Percentiles rank a stretch among this genome's conserved stretches.
phyloP scores from a whole-genome alignment of 139 green algal species.

The Helicosporidium sp. region DNA sequence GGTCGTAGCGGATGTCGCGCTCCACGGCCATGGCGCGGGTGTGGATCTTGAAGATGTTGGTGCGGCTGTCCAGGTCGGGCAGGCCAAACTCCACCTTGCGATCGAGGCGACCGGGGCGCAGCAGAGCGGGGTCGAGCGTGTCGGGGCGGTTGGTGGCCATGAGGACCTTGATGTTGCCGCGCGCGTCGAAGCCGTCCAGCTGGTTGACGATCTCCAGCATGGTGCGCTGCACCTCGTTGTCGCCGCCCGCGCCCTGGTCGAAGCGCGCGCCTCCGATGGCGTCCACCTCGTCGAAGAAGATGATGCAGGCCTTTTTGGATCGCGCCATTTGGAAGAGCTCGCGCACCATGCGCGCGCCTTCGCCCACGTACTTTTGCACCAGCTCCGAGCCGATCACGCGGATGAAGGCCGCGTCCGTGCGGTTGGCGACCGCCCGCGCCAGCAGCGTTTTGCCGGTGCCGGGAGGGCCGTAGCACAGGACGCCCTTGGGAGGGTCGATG shows the following conservation, averaged over 20 bases:
- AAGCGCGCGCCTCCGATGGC: slow-evolving; percentile 91
- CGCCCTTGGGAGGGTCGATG: slow-evolving; percentile 96
- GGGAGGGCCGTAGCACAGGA: slow-evolving; percentile 85
- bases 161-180: slow-evolving; percentile 97
- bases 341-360: slow-evolving; percentile 87
- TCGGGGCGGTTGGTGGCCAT: slow-evolving; percentile 93
- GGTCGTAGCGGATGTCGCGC: slow-evolving; percentile 87
- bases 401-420: slow-evolving; percentile 98
- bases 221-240: slow-evolving; percentile 98
- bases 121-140: slow-evolving; percentile 89
- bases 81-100: slow-evolving; percentile 96
- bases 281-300: slow-evolving; percentile 98
- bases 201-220: slow-evolving; percentile 99
- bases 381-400: slow-evolving; percentile 94
- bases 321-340: slow-evolving; percentile 72
- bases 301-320: slow-evolving; percentile 94
- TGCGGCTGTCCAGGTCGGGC: slow-evolving; percentile 78
- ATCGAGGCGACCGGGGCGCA: slow-evolving; percentile 84
- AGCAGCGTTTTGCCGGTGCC: slow-evolving; percentile 87
- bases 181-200: slow-evolving; percentile 93
- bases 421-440: slow-evolving; percentile 87
- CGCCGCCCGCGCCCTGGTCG: slow-evolving; percentile 82
- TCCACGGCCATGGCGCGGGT: slow-evolving; percentile 90
- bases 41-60: slow-evolving; percentile 93
- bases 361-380: slow-evolving; percentile 98